Evolutionary conservation across 164 flowering plant species (phyloP).

Genomic region (Berberis vulgaris): DNA sequence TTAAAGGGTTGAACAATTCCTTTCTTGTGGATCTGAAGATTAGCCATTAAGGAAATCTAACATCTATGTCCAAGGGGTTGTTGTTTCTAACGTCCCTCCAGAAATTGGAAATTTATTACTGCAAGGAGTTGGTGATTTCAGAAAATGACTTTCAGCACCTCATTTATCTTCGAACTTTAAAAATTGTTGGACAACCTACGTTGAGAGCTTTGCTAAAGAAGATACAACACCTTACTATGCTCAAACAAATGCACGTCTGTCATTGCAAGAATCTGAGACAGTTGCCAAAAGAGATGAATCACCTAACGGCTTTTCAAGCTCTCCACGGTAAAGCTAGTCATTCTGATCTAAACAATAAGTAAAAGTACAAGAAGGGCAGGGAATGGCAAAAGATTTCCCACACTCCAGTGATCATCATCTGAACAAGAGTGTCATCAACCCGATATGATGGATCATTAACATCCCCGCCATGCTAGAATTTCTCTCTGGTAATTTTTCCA

Average conservation of each 20-base stretch:
- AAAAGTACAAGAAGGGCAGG: background rate
- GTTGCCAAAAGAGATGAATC: background rate
- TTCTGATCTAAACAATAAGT: background rate
- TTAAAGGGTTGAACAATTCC: too few relatives aligned
- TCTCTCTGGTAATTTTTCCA: too few relatives aligned
- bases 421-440: too few relatives aligned
- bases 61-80: too few relatives aligned
- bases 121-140: too few relatives aligned
- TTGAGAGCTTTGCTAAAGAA: background rate
- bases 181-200: background rate
- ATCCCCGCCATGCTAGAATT: too few relatives aligned
- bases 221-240: background rate
- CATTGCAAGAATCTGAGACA: background rate
- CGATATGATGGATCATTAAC: too few relatives aligned
- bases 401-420: background rate
- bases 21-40: too few relatives aligned
- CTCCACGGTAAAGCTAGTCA: background rate
- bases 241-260: background rate
- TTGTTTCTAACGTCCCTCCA: too few relatives aligned
- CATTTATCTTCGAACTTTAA: background rate
- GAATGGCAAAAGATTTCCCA: constrained; percentile 3
- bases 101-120: too few relatives aligned
- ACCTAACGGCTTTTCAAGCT: background rate
- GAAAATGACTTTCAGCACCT: background rate
- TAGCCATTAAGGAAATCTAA: too few relatives aligned